Evolutionary conservation across 2,329 filamentous ascomycete species (phyloP).

Genomic region (Cytospora leucostoma): DNA sequence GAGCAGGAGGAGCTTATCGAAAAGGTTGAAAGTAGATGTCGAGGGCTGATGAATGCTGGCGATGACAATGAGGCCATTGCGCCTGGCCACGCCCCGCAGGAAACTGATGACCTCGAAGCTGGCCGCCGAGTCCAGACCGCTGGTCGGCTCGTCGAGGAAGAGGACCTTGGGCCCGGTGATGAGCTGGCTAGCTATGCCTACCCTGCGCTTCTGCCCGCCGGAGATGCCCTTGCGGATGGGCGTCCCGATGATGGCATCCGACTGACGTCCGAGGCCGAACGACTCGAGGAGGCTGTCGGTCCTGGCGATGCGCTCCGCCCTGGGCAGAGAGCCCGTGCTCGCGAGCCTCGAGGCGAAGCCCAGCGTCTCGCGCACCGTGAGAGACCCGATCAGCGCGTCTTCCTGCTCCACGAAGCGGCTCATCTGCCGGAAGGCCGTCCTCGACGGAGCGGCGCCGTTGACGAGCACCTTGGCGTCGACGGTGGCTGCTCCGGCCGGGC

Average conservation of each 20-base stretch:
- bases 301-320: constrained; percentile 60
- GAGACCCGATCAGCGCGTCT: constrained; percentile 76
- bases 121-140: constrained; percentile 76
- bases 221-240: constrained; percentile 81
- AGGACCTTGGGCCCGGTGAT: constrained; percentile 79
- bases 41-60: constrained; percentile 87
- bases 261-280: constrained; percentile 72
- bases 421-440: constrained; percentile 61
- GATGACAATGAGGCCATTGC: constrained; percentile 75
- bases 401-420: constrained; percentile 86
- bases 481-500: constrained; percentile 53
- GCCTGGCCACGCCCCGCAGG: constrained; percentile 65
- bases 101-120: constrained; percentile 77
- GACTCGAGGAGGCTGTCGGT: constrained; percentile 68
- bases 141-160: constrained; percentile 83
- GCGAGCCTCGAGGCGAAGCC: constrained; percentile 74
- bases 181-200: constrained; percentile 78
- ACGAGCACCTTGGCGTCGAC: constrained; percentile 58
- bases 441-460: constrained; percentile 61
- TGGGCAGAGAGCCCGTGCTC: constrained; percentile 47
- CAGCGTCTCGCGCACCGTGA: constrained; percentile 80
- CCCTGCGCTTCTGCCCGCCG: constrained; percentile 80
- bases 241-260: constrained; percentile 74
- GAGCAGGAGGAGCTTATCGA: constrained; percentile 76
- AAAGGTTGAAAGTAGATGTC: constrained; percentile 74